Percentiles rank a stretch among this genome's conserved stretches.
Evolutionary conservation across 768 basidiomycete genomes (phyloP).

Genomic region (Suillus spraguei): DNA sequence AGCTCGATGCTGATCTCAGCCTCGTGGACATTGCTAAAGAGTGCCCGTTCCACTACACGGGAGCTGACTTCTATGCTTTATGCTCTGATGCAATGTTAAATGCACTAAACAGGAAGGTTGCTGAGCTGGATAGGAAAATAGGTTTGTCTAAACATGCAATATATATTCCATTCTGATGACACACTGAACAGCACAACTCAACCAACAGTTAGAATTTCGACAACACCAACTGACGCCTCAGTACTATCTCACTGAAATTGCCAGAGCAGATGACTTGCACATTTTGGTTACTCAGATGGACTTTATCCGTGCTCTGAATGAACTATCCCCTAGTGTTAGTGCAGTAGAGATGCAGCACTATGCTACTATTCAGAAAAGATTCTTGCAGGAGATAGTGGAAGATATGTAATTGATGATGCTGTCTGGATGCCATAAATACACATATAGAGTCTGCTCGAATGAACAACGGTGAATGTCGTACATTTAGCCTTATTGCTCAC

Average conservation of each 20-base stretch:
- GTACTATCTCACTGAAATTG: conserved; percentile 88
- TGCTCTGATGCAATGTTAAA: conserved; percentile 96
- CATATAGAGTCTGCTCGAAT: conserved; percentile 67
- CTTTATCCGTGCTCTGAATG: conserved; percentile 72
- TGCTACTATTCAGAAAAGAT: conserved; percentile 45
- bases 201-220: conserved; percentile 44
- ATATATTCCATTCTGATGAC: conserved; percentile 11
- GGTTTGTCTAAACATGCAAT: conserved; percentile 40
- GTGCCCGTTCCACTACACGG: conserved; percentile 94
- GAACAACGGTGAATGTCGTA: conserved; percentile 3
- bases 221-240: conserved; percentile 79
- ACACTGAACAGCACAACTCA: conserved; percentile 42
- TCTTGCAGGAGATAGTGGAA: neutral
- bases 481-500: conserved; percentile 42
- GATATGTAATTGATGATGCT: too few relatives aligned
- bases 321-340: conserved; percentile 82
- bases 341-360: conserved; percentile 88
- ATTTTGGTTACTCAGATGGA: conserved; percentile 78
- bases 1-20: conserved; percentile 66
- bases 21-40: conserved; percentile 63
- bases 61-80: conserved; percentile 97
- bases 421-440: conserved; percentile 28
- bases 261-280: conserved; percentile 63
- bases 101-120: conserved; percentile 90
- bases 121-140: conserved; percentile 74